Base-by-base conservation (phyloP, 306 rosid species). In the Trifolium fragiferum region DNA sequence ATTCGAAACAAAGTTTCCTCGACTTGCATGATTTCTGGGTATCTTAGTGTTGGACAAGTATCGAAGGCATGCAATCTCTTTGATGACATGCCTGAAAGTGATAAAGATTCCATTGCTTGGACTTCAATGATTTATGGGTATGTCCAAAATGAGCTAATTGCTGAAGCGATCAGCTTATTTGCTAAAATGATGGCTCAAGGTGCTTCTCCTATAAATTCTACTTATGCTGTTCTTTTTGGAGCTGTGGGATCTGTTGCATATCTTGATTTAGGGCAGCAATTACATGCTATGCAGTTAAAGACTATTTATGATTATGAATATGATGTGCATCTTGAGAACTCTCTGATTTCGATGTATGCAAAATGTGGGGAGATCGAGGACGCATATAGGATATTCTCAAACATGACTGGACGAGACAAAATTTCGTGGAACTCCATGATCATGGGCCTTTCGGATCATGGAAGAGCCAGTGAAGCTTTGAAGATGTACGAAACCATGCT, bases 381-480 rank as follows among this genome's bases (percentile, higher is more conserved):
- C 19, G 89, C 93, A 32, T 75, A 73, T 80, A 40, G 46, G 68
- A 66, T 83, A 76, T 92, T 92, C 86, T 80, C 86, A n/a, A 73
- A 79, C 81, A 92, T 89, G 90, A 68, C 57, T 66, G 58, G 20
- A 33, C 75, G 78, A 77, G 93, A 92, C 77, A 61, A 65, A 57
- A 60, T 92, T 73, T 88, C 92, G 8, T 92, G 97, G 96, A 92
- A 92, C 76, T 72, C 93, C 76, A 85, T 89, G 87, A 88, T 88
- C 70, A 83, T 81, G 88, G 92, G 90, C 66, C 82, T 88, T 73
- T 85, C 96, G 50, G 81, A 85, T 72, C 84, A 92, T 67, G 97
- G 97, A 65, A 78, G 63, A 62, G 78, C 79, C 12, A 54, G 70
- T 16, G 78, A 84, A 27, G 64, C 89, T 67, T 65, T 89, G 50